Evolutionary conservation across 2,329 filamentous ascomycete genomes (phyloP).

Genomic region (Microcyclosporella mali): DNA sequence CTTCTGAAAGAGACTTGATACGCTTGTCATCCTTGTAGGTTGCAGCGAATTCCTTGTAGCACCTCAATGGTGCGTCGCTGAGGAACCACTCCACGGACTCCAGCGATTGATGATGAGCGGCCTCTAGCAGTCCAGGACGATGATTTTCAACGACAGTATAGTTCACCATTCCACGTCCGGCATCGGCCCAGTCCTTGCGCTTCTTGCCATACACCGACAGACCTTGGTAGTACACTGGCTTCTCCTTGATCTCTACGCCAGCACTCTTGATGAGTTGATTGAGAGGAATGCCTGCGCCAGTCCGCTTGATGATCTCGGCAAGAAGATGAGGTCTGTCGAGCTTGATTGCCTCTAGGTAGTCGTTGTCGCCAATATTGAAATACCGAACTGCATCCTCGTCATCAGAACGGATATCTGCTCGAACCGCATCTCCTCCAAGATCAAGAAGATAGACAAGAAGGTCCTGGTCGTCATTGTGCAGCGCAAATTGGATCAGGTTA

Average conservation of each 20-base stretch:
- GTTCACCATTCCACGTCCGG: slow-evolving; percentile 42
- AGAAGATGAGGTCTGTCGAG: slow-evolving; percentile 52
- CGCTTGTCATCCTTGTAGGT: slow-evolving; percentile 55
- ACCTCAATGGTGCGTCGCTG: slow-evolving; percentile 60
- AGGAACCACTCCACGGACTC: slow-evolving; percentile 71
- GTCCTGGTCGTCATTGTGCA: slow-evolving; percentile 46
- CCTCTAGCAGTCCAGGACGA: slow-evolving; percentile 55
- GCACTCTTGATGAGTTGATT: slow-evolving; percentile 60
- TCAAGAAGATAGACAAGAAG: slow-evolving; percentile 56
- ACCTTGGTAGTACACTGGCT: slow-evolving; percentile 69
- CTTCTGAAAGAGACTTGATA: slow-evolving; percentile 55
- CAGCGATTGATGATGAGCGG: slow-evolving; percentile 53
- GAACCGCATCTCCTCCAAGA: slow-evolving; percentile 43
- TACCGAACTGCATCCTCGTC: slow-evolving; percentile 19
- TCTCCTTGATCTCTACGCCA: slow-evolving; percentile 54
- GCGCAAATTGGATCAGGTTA: slow-evolving; percentile 30
- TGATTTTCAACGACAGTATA: slow-evolving; percentile 25
- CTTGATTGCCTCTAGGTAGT: slow-evolving; percentile 39
- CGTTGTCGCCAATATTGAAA: slow-evolving; percentile 19
- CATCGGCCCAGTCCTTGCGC: slow-evolving; percentile 65
- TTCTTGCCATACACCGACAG: slow-evolving; percentile 71
- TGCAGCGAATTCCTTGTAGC: slow-evolving; percentile 64
- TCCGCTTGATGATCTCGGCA: slow-evolving; percentile 57
- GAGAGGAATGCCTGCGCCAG: slow-evolving; percentile 64
- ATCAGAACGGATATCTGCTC: slow-evolving; percentile 9